Base-by-base conservation (phyloP, 306 rosid genomes). In the Sicyos baderoa region DNA sequence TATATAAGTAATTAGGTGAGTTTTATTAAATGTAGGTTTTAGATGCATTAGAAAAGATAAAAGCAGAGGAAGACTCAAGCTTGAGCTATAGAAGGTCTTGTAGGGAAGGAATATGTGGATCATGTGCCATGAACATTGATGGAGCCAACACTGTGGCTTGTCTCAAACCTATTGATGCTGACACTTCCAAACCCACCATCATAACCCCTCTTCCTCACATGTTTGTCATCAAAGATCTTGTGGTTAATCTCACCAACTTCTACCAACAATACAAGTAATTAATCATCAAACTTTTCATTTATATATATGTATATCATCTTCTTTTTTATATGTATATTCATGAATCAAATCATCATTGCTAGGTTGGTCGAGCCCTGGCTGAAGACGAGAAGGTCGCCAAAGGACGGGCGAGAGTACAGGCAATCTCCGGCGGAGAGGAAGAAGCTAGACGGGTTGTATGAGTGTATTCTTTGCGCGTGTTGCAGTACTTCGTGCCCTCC, bases 91-190 rank as follows among this genome's bases (percentile, higher is more conserved):
- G 84, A 74, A 76, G 84, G 74, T 84, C 86, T 10, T 84, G 84
- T 47, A 72, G 82, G 49, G 82, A 81, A 79, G 82, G 84, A 3
- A 77, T 79, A 57, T 82, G 88, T 64, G 86, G 86, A 50, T 79
- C 84, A 3, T 84, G 82, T 56, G 75, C 81, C 47, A 77, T 81
- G 84, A 84, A 81, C 68, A 79, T 84, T 21, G 82, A 84, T 62
- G 86, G 86, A 9, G 77, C 75, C 51, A 79, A 78, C 37, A 68
- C 83, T 0, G 85, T 80, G 55, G 84, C 82, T 0, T 63, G 85
- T 27, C 78, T 76, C 54, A 82, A 73, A 60, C 81, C 84, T 58
- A 79, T 80, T 50, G 76, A 74, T 45, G 5, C 78, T 0, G 79
- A 76, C 74, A 76, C 80, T 42, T 79, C 84, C 22, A 72, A 49